Evolutionary conservation across 2,329 filamentous ascomycete genomes (phyloP).

Genomic region (Exophiala phaeomuriformis): DNA sequence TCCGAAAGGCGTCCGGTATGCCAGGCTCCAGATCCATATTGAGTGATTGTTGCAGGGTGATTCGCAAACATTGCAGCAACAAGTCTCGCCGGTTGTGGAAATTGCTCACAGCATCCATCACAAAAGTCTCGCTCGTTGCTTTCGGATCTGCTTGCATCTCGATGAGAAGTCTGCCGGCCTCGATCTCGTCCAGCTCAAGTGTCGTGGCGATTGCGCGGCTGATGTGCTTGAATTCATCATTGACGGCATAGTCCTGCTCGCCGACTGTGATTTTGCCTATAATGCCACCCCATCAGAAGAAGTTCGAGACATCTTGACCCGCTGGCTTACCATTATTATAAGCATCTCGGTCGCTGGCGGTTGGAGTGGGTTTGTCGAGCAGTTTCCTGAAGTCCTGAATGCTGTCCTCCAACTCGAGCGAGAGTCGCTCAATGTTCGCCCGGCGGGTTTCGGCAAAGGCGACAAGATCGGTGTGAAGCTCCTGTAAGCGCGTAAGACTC

Average conservation of each 20-base stretch:
- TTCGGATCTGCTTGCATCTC: slow-evolving; percentile 36
- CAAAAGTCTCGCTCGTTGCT: slow-evolving; percentile 66
- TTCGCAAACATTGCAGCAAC: slow-evolving; percentile 72
- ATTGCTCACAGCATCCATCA: slow-evolving; percentile 73
- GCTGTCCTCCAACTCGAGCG: slow-evolving; percentile 57
- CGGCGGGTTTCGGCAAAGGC: slow-evolving; percentile 65
- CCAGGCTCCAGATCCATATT: slow-evolving; percentile 52
- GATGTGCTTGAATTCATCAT: slow-evolving; percentile 78
- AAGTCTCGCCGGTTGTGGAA: slow-evolving; percentile 83
- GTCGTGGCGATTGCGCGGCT: slow-evolving; percentile 77
- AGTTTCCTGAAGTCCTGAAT: slow-evolving; percentile 62
- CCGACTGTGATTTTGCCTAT: slow-evolving; percentile 68
- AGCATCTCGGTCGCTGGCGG: slow-evolving; percentile 44
- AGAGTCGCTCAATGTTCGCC: slow-evolving; percentile 62
- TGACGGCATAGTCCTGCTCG: slow-evolving; percentile 69
- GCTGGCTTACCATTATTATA: slow-evolving; percentile 21
- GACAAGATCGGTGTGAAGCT: slow-evolving; percentile 76
- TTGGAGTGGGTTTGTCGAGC: slow-evolving; percentile 68
- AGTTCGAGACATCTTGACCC: slow-evolving; percentile 4
- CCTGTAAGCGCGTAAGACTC: slow-evolving; percentile 68
- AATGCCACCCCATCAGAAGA: slow-evolving; percentile 2
- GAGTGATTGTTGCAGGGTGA: slow-evolving; percentile 65
- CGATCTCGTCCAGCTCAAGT: slow-evolving; percentile 80
- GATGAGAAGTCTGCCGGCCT: slow-evolving; percentile 69
- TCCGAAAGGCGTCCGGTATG: slow-evolving; percentile 37